Evolutionary conservation across 1,284 basidiomycete genomes (phyloP), one percentile per base, ranked within the genome.

Genomic region (Tilletia indica): DNA sequence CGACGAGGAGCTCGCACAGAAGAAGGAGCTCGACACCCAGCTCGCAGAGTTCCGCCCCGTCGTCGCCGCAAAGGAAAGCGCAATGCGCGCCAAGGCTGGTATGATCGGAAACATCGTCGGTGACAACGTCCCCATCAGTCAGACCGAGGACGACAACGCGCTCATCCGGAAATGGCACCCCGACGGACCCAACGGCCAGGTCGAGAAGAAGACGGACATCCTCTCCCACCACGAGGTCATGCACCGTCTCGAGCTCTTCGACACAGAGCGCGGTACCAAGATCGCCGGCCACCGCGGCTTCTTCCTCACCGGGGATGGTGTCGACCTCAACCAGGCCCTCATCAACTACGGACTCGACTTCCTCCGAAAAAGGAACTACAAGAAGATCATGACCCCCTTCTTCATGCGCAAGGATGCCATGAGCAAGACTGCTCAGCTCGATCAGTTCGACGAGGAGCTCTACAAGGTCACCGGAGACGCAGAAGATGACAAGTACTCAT

Each of bases 401-500:
- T 92, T 99, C 88, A 97, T 99, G 92, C 94, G 94, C 87, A 97
- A 95, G 86, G 92, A 96, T 64, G 89, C 92, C 80, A 99, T 99
- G 97, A 90, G 89, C 73, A 96, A 96, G 87, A 99, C 96, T 0
- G 96, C 96, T 1, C 96, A 99, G 85, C 89, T 99, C 19, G 93
- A 95, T 81, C 93, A 98, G 85, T 99, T 98, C 80, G 96, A 99
- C 85, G 97, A 99, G 86, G 95, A 97, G 79, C 87, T 99, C 34
- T 99, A 99, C 90, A 97, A 97, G 88, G 93, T 91, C 67, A 91
- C 92, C 75, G 85, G 84, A 39, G 91, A 90, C 63, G 25, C 25
- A 31, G 94, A 96, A 73, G 94, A 97, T 80, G 97, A 99, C 86
- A 98, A 97, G 86, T 99, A 99, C 87, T 99, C 66, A 99, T 99